A percentile compares a stretch with the other conserved stretches of the same genome.
Evolutionary conservation across 352 stramenopile species (phyloP).

Genomic region (Phytophthora litchii): DNA sequence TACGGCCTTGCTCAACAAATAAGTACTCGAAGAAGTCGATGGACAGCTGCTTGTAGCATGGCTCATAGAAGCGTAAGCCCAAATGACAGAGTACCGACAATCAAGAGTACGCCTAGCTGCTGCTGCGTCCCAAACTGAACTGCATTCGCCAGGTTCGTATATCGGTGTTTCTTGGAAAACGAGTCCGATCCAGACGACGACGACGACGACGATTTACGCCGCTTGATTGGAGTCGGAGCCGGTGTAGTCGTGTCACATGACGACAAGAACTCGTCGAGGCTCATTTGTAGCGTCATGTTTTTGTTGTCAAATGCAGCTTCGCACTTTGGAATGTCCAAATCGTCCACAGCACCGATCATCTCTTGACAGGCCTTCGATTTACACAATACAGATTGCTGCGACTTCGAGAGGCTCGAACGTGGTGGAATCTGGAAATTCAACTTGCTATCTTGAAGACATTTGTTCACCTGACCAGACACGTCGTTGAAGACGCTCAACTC

Average conservation of each 20-base stretch:
- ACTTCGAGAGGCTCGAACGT: constrained; percentile 29
- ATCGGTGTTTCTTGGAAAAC: constrained; percentile 20
- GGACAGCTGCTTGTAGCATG: too few species aligned
- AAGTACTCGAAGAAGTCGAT: too few species aligned
- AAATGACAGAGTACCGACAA: constrained; percentile 20
- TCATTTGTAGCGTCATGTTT: constrained; percentile 60
- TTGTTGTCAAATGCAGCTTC: constrained; percentile 48
- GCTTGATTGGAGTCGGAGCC: constrained; percentile 50
- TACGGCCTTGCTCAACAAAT: too few species aligned
- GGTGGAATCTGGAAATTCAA: constrained; percentile 52
- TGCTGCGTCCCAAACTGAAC: constrained; percentile 24
- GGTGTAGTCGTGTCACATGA: constrained; percentile 44
- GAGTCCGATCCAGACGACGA: constrained; percentile 28
- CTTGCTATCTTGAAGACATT: constrained; percentile 45
- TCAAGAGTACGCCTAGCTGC: constrained; percentile 22
- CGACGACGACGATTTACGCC: constrained; percentile 38
- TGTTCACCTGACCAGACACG: constrained; percentile 39
- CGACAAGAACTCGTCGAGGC: constrained; percentile 51
- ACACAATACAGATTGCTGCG: constrained; percentile 44
- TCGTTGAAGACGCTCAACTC: constrained; percentile 57
- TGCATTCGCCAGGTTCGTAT: constrained; percentile 16
- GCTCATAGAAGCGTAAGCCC: constrained; percentile 16
- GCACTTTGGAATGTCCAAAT: constrained; percentile 60
- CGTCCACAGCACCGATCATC: constrained; percentile 63
- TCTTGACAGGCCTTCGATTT: constrained; percentile 48